Evolutionary conservation across 148 eudicot genomes (phyloP).

Genomic region (Bassia scoparia): DNA sequence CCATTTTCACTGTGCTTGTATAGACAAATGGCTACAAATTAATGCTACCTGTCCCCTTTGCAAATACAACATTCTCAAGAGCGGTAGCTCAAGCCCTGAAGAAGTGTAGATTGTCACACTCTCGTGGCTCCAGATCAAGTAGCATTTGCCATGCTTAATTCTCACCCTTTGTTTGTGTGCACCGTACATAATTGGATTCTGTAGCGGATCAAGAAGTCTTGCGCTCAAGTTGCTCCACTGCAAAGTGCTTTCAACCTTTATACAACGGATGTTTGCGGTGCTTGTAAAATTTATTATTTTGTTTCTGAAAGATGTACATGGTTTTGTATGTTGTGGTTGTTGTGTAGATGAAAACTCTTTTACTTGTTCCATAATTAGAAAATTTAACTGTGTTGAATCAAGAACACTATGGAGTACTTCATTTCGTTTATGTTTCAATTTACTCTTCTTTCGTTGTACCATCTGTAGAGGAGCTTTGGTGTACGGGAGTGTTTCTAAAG

Average conservation of each 20-base stretch:
- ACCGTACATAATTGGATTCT: conserved; percentile 23
- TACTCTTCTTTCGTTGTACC: no score
- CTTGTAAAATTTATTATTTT: conserved; percentile 17
- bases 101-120: conserved; percentile 40
- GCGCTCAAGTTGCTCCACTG: conserved; percentile 18
- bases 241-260: conserved; percentile 16
- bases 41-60: conserved; percentile 96
- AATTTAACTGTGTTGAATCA: conserved; percentile 6
- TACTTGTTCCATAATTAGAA: neutral
- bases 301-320: conserved; percentile 24
- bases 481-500: no score
- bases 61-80: conserved; percentile 79
- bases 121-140: neutral
- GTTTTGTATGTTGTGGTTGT: conserved; percentile 24
- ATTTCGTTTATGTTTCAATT: no score
- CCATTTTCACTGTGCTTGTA: conserved; percentile 75
- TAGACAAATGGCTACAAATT: conserved; percentile 82
- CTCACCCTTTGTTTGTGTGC: conserved; percentile 19
- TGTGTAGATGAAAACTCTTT: conserved; percentile 20
- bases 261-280: conserved; percentile 18
- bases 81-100: conserved; percentile 57
- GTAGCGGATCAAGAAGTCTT: conserved; percentile 15
- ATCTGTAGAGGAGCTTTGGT: neutral
- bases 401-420: no score
- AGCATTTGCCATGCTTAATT: conserved; percentile 6